Evolutionary conservation across 2,329 filamentous ascomycete genomes (phyloP).

Genomic region (Colletotrichum tropicale): DNA sequence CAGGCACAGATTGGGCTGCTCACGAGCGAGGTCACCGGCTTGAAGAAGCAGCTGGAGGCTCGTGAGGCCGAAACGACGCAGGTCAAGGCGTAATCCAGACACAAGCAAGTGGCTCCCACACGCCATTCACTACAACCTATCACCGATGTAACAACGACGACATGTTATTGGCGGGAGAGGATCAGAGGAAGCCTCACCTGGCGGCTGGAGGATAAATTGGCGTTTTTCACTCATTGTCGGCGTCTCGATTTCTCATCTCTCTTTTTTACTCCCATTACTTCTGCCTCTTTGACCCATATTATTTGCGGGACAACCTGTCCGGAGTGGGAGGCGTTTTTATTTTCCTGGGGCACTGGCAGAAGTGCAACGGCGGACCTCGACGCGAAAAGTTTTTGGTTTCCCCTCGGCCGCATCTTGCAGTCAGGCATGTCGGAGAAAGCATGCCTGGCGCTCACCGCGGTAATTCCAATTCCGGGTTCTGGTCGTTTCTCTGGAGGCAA

Average conservation of each 20-base stretch:
- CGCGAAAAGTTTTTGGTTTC: constrained; percentile 17
- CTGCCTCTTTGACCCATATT: background rate
- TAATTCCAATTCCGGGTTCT: background rate
- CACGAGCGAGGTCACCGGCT: constrained; percentile 35
- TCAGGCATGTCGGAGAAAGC: background rate
- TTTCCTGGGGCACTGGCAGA: background rate
- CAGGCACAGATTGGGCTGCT: constrained; percentile 40
- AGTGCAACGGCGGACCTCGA: constrained; percentile 9
- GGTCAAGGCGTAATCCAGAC: constrained; percentile 9
- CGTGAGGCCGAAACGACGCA: constrained; percentile 11
- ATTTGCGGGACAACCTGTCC: constrained; percentile 1
- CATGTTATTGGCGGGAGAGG: constrained; percentile 5
- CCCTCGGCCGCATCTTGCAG: background rate
- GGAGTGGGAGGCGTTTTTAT: constrained; percentile 12
- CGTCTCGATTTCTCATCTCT: constrained; percentile 18
- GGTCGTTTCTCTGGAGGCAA: background rate
- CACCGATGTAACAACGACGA: constrained; percentile 22
- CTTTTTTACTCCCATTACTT: background rate
- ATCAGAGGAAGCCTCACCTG: background rate
- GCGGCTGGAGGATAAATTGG: constrained; percentile 14
- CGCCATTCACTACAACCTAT: constrained; percentile 3
- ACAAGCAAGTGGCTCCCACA: background rate
- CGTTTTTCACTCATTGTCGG: constrained; percentile 23
- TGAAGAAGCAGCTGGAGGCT: constrained; percentile 35
- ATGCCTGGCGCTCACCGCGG: background rate